Conservation (phyloP, 2,329 filamentous ascomycete genomes). For the Verticillium zaregamsianum region DNA sequence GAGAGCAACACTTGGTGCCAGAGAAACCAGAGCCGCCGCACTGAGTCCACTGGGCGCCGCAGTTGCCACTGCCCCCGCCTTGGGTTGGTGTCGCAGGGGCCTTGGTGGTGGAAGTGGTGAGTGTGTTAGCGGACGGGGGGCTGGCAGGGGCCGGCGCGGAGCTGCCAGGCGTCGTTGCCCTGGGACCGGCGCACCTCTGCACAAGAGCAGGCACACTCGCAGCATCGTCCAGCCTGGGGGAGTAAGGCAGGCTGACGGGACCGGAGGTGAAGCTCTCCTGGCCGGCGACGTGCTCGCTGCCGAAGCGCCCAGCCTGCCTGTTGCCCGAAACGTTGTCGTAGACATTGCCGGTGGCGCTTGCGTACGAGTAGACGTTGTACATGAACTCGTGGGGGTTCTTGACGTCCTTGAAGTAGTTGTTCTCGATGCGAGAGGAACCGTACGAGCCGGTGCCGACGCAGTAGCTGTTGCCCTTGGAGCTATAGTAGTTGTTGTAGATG, state of each 20-base stretch:
- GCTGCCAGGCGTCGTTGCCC: too few relatives aligned
- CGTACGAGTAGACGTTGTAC: not conserved
- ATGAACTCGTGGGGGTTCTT: not conserved
- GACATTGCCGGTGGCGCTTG: not conserved
- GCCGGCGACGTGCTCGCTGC: too few relatives aligned
- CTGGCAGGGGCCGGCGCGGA: too few relatives aligned
- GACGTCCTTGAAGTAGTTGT: not conserved
- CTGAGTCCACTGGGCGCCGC: constrained; percentile 13
- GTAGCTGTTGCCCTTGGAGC: not conserved
- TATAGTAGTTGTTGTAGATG: not conserved
- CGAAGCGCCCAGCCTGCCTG: not conserved
- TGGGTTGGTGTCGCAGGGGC: not conserved
- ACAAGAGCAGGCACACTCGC: too few relatives aligned
- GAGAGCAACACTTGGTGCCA: constrained; percentile 16
- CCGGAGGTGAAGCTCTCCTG: too few relatives aligned
- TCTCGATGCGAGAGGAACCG: not conserved
- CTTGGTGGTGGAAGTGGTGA: not conserved
- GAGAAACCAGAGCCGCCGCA: constrained; percentile 16
- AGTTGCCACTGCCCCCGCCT: not conserved
- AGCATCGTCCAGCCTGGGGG: too few relatives aligned
- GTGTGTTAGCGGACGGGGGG: too few relatives aligned
- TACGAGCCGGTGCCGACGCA: not conserved
- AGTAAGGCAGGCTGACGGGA: too few relatives aligned
- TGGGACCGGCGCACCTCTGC: too few relatives aligned
- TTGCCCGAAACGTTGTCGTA: not conserved